Evolutionary conservation across 371 early-diverging fungal species (phyloP).

Genomic region (Apophysomyces elegans): DNA sequence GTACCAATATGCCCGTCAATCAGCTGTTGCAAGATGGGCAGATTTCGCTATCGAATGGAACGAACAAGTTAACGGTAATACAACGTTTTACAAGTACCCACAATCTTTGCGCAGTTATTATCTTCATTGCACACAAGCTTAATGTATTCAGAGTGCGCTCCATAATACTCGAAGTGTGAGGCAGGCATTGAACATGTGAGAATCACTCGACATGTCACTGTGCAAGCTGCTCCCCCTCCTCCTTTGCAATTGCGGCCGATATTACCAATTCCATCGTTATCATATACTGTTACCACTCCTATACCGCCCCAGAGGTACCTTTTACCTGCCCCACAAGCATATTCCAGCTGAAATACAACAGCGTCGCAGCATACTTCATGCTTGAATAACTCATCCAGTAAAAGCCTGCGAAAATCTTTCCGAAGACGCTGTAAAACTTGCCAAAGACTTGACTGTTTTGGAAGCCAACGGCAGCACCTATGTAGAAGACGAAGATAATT

Average conservation of each 20-base stretch:
- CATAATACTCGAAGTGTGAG: background rate
- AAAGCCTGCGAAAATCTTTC: background rate
- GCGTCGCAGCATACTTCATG: background rate
- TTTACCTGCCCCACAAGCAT: background rate
- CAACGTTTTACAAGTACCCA: background rate
- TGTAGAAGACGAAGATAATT: background rate
- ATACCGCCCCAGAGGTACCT: background rate
- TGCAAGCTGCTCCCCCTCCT: background rate
- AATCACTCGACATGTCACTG: background rate
- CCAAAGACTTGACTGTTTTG: background rate
- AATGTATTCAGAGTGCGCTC: background rate
- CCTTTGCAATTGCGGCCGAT: background rate
- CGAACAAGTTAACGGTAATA: background rate
- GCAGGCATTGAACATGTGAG: background rate
- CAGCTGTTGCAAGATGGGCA: background rate
- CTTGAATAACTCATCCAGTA: background rate
- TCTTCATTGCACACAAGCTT: background rate
- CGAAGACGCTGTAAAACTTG: background rate
- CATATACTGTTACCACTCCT: background rate
- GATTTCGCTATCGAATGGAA: background rate
- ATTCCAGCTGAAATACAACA: background rate
- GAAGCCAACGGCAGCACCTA: background rate
- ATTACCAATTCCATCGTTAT: background rate
- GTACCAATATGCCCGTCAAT: background rate
- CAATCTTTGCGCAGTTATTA: background rate